Evolutionary conservation across 768 basidiomycete genomes (phyloP).

Genomic region (Tulasnella sp.): DNA sequence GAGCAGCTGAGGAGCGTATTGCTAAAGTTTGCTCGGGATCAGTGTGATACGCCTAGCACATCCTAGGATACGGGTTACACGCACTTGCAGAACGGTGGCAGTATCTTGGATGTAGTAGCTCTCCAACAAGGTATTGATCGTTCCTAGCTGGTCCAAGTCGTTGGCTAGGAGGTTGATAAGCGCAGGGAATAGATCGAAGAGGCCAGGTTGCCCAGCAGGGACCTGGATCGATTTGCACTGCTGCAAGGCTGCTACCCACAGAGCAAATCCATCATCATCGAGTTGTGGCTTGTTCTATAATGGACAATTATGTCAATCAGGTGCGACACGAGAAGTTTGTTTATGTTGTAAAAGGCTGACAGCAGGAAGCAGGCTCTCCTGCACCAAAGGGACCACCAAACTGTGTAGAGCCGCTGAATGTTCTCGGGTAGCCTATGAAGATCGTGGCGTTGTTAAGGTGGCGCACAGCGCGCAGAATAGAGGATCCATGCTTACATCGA

Average conservation of each 20-base stretch:
- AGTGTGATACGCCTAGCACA: not conserved
- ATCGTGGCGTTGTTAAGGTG: too few relatives aligned
- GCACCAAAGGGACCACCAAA: slow-evolving; percentile 53
- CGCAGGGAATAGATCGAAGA: slow-evolving; percentile 40
- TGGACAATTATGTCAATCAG: slow-evolving; percentile 16
- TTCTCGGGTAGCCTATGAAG: slow-evolving; percentile 49
- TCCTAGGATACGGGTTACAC: slow-evolving; percentile 13
- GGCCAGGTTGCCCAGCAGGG: slow-evolving; percentile 34
- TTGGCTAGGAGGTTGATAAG: slow-evolving; percentile 46
- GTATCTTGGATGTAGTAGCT: slow-evolving; percentile 72
- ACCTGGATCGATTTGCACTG: slow-evolving; percentile 47
- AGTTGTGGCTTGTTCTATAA: slow-evolving; percentile 53
- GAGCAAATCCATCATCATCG: slow-evolving; percentile 63
- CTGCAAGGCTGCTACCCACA: slow-evolving; percentile 64
- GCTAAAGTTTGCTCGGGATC: not conserved
- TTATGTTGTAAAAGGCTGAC: slow-evolving; percentile 27
- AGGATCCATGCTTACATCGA: slow-evolving; percentile 49
- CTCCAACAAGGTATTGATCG: slow-evolving; percentile 53
- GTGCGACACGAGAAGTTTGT: not conserved
- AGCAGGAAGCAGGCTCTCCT: slow-evolving; percentile 47
- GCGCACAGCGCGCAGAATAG: too few relatives aligned
- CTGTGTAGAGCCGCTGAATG: slow-evolving; percentile 43
- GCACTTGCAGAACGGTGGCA: slow-evolving; percentile 48
- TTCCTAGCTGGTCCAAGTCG: slow-evolving; percentile 68
- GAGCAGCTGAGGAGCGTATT: slow-evolving; percentile 9